Percentiles rank a stretch among this genome's conserved stretches.
Evolutionary conservation across 1,284 basidiomycete genomes (phyloP).

Genomic region (Calocybe gambosa): DNA sequence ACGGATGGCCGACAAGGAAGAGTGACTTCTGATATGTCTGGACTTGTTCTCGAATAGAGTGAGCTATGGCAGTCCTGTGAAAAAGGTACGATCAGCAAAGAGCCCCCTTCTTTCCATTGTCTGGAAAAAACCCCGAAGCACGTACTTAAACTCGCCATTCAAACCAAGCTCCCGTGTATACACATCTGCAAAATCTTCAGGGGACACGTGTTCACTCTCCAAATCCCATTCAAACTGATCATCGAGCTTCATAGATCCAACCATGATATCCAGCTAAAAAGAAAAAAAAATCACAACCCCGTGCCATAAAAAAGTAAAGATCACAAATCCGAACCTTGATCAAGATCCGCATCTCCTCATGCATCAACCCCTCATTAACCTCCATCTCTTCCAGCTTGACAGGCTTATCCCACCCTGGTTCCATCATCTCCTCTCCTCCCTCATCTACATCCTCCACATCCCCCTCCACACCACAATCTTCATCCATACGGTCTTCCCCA

Average conservation of each 20-base stretch:
- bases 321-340: constrained; percentile 66
- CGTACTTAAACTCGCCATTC: constrained; percentile 89
- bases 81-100: constrained; percentile 9
- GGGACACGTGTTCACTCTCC: constrained; percentile 70
- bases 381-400: constrained; percentile 47
- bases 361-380: constrained; percentile 50
- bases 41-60: constrained; percentile 95
- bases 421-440: constrained; percentile 28
- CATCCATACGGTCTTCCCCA: constrained; percentile 23
- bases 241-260: constrained; percentile 88
- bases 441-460: constrained; percentile 26
- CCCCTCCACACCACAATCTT: constrained; percentile 21
- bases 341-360: constrained; percentile 84
- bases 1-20: constrained; percentile 84
- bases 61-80: constrained; percentile 87
- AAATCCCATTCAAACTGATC: constrained; percentile 99
- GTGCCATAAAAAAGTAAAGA: constrained; percentile 1
- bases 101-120: not conserved
- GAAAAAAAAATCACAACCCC: constrained; percentile 9
- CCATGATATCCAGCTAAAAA: constrained; percentile 86
- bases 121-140: constrained; percentile 23
- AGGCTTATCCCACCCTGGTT: constrained; percentile 27
- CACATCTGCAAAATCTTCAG: constrained; percentile 89
- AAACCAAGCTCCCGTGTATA: constrained; percentile 89
- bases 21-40: constrained; percentile 90